phyloP scores from a whole-genome alignment of 139 green algal species.

The Auxenochlorella pyrenoidosa region DNA sequence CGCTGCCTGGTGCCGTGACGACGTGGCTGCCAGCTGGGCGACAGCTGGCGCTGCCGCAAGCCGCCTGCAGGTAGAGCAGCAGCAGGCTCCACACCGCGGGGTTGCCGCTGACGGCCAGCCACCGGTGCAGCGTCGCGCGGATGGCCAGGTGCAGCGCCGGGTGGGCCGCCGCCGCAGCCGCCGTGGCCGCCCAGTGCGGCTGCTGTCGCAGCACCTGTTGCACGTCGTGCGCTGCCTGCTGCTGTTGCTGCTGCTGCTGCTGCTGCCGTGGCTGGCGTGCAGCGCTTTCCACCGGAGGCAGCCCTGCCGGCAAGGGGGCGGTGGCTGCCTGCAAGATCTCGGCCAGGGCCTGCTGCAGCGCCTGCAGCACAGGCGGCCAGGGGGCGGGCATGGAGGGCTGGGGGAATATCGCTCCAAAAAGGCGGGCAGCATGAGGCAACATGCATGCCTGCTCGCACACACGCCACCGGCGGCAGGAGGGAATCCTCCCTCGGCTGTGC shows the following conservation, averaged over 20 bases:
- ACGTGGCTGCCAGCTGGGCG: neutral
- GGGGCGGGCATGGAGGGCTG: too few species aligned
- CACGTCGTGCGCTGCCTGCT: neutral
- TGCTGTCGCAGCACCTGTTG: neutral
- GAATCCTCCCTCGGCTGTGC: too few species aligned
- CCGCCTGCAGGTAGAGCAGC: constrained; percentile 8
- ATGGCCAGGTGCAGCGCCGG: constrained; percentile 29
- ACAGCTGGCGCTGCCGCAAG: neutral
- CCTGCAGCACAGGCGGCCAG: neutral
- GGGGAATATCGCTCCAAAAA: too few species aligned
- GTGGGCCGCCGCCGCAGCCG: neutral
- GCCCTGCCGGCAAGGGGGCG: too few species aligned
- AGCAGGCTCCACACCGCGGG: constrained; percentile 31
- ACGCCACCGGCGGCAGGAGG: too few species aligned
- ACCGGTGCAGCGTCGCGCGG: constrained; percentile 26
- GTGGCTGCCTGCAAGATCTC: constrained; percentile 9
- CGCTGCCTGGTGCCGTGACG: neutral
- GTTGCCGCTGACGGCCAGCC: constrained; percentile 38
- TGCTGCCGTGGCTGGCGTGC: neutral
- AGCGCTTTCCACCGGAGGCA: too few species aligned
- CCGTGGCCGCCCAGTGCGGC: neutral
- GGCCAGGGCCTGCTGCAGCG: constrained; percentile 16
- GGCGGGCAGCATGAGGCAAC: too few species aligned
- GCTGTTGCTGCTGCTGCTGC: neutral
- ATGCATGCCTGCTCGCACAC: too few species aligned